Conservation (phyloP, 2,329 filamentous ascomycete genomes). For the Sclerotinia subarctica region DNA sequence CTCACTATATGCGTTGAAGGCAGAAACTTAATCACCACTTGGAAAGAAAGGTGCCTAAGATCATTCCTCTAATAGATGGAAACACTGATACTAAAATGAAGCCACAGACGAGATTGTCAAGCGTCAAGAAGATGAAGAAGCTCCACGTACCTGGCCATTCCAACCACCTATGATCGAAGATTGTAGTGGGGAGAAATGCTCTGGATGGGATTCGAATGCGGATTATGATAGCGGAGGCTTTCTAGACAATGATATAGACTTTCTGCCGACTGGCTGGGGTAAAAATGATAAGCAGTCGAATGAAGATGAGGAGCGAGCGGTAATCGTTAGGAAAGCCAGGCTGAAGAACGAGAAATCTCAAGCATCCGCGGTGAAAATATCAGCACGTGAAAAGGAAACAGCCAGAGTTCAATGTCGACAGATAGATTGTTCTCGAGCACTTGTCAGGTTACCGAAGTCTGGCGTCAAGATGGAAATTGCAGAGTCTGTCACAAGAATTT, state of each 20-base stretch:
- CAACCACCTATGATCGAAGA: not conserved
- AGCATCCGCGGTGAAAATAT: not conserved
- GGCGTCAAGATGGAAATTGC: no score
- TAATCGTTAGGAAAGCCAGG: not conserved
- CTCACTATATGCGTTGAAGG: not conserved
- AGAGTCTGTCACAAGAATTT: not conserved
- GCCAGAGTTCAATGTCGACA: not conserved
- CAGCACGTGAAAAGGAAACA: not conserved
- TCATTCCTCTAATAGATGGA: not conserved
- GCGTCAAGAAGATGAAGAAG: not conserved
- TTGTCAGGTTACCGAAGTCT: not conserved
- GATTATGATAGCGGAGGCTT: not conserved
- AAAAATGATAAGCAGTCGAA: not conserved
- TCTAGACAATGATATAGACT: not conserved
- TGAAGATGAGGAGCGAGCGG: not conserved
- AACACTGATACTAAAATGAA: not conserved
- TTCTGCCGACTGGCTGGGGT: not conserved
- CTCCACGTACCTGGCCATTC: not conserved
- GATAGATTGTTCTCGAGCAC: not conserved
- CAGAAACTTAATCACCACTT: not conserved
- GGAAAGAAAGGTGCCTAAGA: not conserved
- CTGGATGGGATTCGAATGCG: not conserved
- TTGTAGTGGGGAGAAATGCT: not conserved
- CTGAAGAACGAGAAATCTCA: constrained; percentile 7
- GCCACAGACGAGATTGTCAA: not conserved